Conservation (phyloP, 345 rosid genomes). For the Brassica juncea region DNA sequence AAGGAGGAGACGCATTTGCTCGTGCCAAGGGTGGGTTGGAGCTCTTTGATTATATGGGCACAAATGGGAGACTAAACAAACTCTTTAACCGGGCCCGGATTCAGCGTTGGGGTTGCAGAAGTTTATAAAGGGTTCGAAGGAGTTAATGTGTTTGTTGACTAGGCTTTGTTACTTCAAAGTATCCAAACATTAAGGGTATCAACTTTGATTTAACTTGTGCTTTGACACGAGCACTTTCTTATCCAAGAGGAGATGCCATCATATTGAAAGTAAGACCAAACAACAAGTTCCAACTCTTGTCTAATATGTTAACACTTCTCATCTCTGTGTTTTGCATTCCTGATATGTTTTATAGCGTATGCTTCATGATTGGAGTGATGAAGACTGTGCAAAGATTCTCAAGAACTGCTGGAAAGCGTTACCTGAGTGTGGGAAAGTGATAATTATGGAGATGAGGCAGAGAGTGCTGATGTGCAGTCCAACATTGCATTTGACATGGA, state of each 20-base stretch:
- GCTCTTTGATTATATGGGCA: constrained; percentile 28
- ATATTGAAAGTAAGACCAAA: constrained; percentile 42
- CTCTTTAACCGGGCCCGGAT: constrained; percentile 35
- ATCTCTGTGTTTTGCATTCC: neutral
- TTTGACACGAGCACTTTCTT: constrained; percentile 31
- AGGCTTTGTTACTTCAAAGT: constrained; percentile 23
- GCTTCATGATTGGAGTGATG: constrained; percentile 48
- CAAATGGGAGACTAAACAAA: constrained; percentile 33
- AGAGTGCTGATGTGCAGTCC: constrained; percentile 1
- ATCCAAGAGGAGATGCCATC: constrained; percentile 46
- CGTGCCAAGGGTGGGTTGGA: constrained; percentile 22
- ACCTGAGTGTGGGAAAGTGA: constrained; percentile 43
- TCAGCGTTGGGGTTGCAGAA: neutral
- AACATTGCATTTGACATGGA: constrained; percentile 28
- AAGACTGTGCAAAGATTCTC: constrained; percentile 42
- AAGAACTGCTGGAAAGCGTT: constrained; percentile 40
- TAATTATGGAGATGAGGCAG: constrained; percentile 35
- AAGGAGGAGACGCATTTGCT: constrained; percentile 37
- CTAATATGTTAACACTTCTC: neutral
- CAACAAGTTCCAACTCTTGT: neutral
- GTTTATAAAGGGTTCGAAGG: constrained; percentile 34
- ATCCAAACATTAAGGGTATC: constrained; percentile 35
- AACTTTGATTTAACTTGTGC: constrained; percentile 41
- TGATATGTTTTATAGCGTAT: constrained; percentile 35
- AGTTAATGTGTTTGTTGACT: constrained; percentile 32